These are phyloP conservation scores for Triadica sebifera DNA, from an alignment of 345 rosid genomes.

Conservation along the genomic window DNA sequence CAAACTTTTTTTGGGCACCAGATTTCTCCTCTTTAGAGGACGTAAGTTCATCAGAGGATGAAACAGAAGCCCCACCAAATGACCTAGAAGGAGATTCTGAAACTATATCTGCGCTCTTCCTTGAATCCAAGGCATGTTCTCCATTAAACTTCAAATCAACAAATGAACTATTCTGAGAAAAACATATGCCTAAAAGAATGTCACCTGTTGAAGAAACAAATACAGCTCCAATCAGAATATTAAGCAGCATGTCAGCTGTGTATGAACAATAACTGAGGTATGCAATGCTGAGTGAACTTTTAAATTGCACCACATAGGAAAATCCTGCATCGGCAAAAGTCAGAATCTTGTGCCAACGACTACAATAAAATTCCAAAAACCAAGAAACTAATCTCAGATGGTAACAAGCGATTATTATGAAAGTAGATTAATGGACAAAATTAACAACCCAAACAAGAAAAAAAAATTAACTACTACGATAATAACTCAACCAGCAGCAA, in stretches of 20 bases:
- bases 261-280: background rate
- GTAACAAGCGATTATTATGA: background rate
- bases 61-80: constrained; percentile 35
- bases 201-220: constrained; percentile 54
- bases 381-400: background rate
- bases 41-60: constrained; percentile 52
- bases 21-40: constrained; percentile 52
- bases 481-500: background rate
- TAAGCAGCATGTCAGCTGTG: background rate
- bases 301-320: background rate
- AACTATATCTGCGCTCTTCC: constrained; percentile 36
- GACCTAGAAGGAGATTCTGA: constrained; percentile 41
- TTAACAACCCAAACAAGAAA: background rate
- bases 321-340: background rate
- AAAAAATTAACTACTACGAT: too few species aligned
- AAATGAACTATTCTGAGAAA: constrained; percentile 52
- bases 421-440: background rate
- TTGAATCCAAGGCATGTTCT: constrained; percentile 33
- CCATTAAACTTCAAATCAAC: constrained; percentile 32
- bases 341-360: background rate
- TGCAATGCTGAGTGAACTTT: background rate
- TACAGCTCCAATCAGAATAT: constrained; percentile 12
- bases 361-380: background rate
- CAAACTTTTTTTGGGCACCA: constrained; percentile 51
- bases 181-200: constrained; percentile 64